Conservation (phyloP, 2,329 filamentous ascomycete genomes). For the Albifimbria verrucaria region DNA sequence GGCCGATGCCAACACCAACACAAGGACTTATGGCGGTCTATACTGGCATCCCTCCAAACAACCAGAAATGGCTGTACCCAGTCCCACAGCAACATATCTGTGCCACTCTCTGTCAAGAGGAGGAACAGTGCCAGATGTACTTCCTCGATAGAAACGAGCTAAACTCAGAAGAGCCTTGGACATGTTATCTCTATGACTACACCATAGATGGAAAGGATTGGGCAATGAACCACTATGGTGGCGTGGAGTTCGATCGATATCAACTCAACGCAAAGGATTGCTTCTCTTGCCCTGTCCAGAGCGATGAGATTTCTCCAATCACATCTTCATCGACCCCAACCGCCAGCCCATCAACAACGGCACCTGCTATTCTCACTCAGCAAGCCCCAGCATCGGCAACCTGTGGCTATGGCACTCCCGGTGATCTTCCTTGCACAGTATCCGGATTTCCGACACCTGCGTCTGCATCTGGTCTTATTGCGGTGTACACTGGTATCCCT, state of each 20-base stretch:
- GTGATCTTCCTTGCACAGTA: too few relatives aligned
- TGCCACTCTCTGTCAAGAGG: background rate
- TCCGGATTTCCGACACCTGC: too few relatives aligned
- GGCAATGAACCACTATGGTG: background rate
- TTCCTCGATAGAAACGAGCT: background rate
- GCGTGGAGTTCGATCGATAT: background rate
- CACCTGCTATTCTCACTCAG: too few relatives aligned
- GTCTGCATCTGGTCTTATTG: too few relatives aligned
- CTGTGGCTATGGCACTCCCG: background rate
- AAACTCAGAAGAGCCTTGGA: background rate
- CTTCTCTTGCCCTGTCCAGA: background rate
- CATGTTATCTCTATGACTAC: background rate
- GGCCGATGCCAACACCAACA: background rate
- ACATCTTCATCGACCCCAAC: background rate
- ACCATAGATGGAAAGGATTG: background rate
- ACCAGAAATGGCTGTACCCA: background rate
- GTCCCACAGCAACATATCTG: background rate
- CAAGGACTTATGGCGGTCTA: background rate
- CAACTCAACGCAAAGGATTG: background rate
- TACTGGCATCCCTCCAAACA: background rate
- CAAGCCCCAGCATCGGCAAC: background rate
- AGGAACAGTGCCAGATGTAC: background rate
- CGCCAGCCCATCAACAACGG: background rate
- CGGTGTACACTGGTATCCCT: too few relatives aligned
- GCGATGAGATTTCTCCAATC: background rate